Conservation (phyloP, 768 basidiomycete species). For the Paxillus rubicundulus region DNA sequence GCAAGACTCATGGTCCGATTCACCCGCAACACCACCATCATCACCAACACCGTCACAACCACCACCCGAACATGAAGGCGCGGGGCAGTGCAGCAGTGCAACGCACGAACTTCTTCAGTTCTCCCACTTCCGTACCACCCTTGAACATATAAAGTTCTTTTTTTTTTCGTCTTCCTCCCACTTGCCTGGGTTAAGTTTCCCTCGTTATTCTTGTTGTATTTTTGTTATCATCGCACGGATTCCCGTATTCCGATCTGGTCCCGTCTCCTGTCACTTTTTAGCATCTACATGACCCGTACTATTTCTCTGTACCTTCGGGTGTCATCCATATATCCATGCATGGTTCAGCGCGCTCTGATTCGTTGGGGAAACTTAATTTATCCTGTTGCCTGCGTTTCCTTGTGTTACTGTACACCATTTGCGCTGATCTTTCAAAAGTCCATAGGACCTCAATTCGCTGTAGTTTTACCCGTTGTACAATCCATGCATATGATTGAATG, state of each 20-base stretch:
- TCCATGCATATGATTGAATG: too few species aligned
- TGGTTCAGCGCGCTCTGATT: constrained; percentile 8
- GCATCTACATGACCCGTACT: constrained; percentile 8
- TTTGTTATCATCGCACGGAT: not conserved
- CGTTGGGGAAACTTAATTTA: not conserved
- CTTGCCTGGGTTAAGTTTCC: not conserved
- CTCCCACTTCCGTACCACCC: constrained; percentile 27
- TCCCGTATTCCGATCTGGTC: constrained; percentile 6
- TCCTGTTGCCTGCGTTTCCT: too few species aligned
- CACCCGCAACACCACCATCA: constrained; percentile 39
- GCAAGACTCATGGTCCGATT: constrained; percentile 48
- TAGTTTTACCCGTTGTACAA: too few species aligned
- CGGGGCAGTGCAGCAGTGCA: constrained; percentile 57
- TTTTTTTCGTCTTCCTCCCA: not conserved
- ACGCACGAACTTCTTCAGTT: constrained; percentile 40
- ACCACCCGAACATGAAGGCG: constrained; percentile 63
- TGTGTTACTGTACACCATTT: too few species aligned
- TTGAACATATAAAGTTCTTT: constrained; percentile 26
- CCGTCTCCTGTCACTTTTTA: not conserved
- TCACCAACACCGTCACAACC: constrained; percentile 51
- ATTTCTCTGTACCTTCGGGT: constrained; percentile 20
- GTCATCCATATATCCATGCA: constrained; percentile 24
- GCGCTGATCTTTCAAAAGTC: too few species aligned
- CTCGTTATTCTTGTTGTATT: constrained; percentile 21
- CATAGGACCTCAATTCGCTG: too few species aligned